Evolutionary conservation across 176 grass and related monocot genomes (phyloP), one percentile per base, ranked within the genome.

Genomic region (Zoysia japonica): DNA sequence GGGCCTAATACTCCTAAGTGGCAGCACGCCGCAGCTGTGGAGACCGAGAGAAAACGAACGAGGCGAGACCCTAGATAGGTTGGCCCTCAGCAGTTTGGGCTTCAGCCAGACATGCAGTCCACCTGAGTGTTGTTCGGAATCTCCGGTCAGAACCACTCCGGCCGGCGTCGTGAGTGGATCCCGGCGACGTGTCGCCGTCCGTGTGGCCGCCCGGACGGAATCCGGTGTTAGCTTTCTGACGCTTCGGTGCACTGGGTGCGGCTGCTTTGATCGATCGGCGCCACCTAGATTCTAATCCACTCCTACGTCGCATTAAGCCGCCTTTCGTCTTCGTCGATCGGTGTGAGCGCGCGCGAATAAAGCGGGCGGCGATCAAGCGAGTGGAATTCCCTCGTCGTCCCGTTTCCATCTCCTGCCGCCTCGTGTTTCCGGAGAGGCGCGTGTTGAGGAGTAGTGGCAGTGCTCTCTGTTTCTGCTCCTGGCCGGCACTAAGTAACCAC

Each of bases 181-280:
- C 76, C 67, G 63, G 11, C 70, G 60, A 28, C 82, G 78, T 85
- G 78, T 77, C 78, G 49, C 44, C 67, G 54, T 45, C 66, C 55
- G 0, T 9, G 7, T 66, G 72, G 65, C 82, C 71, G 62, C 56
- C 35, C n/a, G 2, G 63, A 20, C 35, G 52, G 82, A 85, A 85
- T 89, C 83, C 67, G 43, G 7, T 73, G 49, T 44, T 47, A 47
- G 36, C 51, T 35, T 64, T 52, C 84, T 66, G 87, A 85, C 82
- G 11, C 71, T 12, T 13, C 9, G 51, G 13, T 11, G 12, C 13
- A 13, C 12, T 50, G 48, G 50, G 6, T 57, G 17, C 17, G 1
- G 37, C 8, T 5, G 39, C 75, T 17, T 53, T 53, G 43, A 36
- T 61, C 36, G 43, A 36, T 61, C 36, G 8, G 20, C 28, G 59